Evolutionary conservation across 2,329 filamentous ascomycete genomes (phyloP), one percentile per base, ranked within the genome.

Genomic region (Fulvia fulva): DNA sequence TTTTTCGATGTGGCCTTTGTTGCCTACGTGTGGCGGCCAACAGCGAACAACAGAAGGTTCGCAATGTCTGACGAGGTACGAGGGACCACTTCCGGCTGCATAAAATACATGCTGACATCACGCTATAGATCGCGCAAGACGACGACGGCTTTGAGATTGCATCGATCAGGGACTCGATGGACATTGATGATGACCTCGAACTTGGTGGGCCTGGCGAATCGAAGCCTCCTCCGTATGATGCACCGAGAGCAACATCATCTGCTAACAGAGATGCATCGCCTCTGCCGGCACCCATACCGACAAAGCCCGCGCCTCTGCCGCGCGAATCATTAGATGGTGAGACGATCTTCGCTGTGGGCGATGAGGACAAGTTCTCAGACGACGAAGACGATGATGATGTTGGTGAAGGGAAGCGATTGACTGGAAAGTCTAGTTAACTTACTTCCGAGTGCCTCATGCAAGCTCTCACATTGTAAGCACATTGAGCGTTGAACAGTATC

Each of bases 131-230:
- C 71, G 93, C 94, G 2, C 94, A 97, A 83, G 94, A 99, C 69
- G 94, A 99, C 67, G 93, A 97, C 71, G 94, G 94, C 34, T 99
- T 99, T 73, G 94, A 97, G 72, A 95, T 99, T 72, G 89, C 89
- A 51, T 94, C 94, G 57, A 88, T 99, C 62, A 91, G 90, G 53
- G 89, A 90, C 65, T 85, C 82, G 0, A 76, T 88, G 21, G 87
- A 89, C 66, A 83, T 87, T 57, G 83, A 85, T 55, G 75, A 66
- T 58, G 73, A 62, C 71, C 75, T 69, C 70, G 75, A 67, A 61
- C 72, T 58, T 71, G 73, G 66, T 70, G 72, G 62, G 68, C 68
- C 55, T 53, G 64, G 65, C 49, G 62, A 64, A 69, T 70, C 53
- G 57, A 56, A 65, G 51, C 56, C 58, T 30, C 71, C 71, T 30